Percentiles rank a stretch among this genome's conserved stretches.
phyloP scores from a whole-genome alignment of 2,329 filamentous ascomycete genomes.

The Sporothrix globosa region DNA sequence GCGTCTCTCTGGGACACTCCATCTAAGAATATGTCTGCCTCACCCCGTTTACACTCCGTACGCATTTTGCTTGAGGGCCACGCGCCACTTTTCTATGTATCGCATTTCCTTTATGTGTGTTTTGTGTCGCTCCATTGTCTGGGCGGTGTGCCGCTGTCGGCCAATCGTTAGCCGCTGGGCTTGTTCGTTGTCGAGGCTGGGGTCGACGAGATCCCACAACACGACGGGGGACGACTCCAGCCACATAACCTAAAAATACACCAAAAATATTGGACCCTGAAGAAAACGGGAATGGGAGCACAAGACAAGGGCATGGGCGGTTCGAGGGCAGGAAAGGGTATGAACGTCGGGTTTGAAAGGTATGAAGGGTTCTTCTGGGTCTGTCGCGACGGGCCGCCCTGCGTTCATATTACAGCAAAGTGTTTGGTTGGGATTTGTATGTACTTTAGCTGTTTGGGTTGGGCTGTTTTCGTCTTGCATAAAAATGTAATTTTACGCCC shows the following conservation, averaged over 20 bases:
- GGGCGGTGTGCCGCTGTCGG: constrained; percentile 6
- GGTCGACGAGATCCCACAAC: neutral
- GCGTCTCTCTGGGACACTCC: too few species aligned
- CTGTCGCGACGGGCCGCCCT: constrained; percentile 11
- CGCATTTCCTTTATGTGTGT: neutral
- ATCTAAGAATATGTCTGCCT: too few species aligned
- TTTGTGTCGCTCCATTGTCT: neutral
- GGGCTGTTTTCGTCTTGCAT: neutral
- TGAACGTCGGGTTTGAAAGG: neutral
- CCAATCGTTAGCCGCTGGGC: constrained; percentile 34
- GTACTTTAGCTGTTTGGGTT: neutral
- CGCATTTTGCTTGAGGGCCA: neutral
- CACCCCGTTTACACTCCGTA: neutral
- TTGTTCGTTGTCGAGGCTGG: neutral
- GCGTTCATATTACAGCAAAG: neutral
- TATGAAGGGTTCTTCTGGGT: neutral
- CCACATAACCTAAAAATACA: constrained; percentile 17
- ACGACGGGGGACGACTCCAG: neutral
- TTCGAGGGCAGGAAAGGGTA: neutral
- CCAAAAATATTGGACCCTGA: neutral
- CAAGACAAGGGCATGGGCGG: neutral
- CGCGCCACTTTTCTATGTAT: too few species aligned
- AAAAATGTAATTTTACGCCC: neutral
- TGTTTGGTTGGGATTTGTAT: neutral
- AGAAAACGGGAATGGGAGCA: neutral